These are phyloP conservation scores for Ulota crispa DNA, from an alignment of 225 moss, liverwort and hornwort species.

Conservation along the genomic window DNA sequence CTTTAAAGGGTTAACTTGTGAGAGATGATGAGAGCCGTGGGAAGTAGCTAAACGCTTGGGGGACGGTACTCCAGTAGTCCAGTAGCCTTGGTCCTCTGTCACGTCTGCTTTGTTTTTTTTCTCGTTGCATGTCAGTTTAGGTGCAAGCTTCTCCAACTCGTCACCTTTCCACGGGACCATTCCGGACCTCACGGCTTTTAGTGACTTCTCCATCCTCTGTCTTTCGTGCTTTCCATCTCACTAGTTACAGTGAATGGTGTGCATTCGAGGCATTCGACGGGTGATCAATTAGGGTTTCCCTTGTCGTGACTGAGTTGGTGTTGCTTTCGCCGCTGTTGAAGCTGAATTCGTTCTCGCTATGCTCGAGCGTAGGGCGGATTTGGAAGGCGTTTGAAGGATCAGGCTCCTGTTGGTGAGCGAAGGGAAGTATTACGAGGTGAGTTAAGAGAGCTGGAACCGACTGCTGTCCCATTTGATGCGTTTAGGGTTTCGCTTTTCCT, in stretches of 20 bases:
- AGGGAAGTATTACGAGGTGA: neutral
- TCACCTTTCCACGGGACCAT: neutral
- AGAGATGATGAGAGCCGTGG: conserved; percentile 13
- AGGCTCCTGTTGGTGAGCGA: neutral
- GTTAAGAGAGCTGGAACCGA: neutral
- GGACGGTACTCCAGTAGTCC: neutral
- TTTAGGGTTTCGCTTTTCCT: conserved; percentile 17
- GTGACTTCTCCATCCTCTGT: neutral
- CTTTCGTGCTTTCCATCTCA: neutral
- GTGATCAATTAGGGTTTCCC: neutral
- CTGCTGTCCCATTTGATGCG: neutral
- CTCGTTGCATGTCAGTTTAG: neutral
- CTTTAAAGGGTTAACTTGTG: no score
- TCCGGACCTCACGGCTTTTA: neutral
- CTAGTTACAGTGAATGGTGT: neutral
- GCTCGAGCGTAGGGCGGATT: neutral
- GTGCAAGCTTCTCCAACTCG: neutral
- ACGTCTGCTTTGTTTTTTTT: neutral
- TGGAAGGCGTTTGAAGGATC: neutral
- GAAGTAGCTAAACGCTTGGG: neutral
- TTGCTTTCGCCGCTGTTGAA: neutral
- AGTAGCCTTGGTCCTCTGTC: neutral
- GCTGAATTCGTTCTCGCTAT: neutral
- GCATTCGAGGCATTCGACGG: neutral
- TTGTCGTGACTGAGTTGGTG: neutral